A percentile compares a stretch with the other conserved stretches of the same genome.
Evolutionary conservation across 345 rosid species (phyloP).

Genomic region (Populus davidiana): DNA sequence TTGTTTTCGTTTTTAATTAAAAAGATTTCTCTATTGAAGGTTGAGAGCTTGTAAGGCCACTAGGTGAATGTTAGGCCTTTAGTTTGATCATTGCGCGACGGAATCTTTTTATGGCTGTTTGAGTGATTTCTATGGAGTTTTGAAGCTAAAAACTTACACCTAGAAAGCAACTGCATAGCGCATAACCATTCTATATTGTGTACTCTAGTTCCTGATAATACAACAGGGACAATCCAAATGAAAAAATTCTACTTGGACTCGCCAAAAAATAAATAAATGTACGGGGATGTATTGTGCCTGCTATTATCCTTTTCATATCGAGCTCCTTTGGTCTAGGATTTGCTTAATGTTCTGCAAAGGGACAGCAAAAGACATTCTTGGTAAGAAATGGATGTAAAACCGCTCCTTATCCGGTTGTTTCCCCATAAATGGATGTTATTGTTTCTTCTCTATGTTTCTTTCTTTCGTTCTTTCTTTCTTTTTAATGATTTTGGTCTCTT

Average conservation of each 20-base stretch:
- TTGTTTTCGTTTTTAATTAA: no score
- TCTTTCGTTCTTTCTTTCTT: background rate
- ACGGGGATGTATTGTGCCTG: background rate
- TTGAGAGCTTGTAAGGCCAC: background rate
- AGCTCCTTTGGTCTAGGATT: background rate
- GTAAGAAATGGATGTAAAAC: background rate
- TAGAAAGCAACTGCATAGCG: background rate
- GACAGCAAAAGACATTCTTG: background rate
- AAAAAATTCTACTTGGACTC: background rate
- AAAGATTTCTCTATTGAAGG: background rate
- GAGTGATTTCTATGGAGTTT: background rate
- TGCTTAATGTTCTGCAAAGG: background rate
- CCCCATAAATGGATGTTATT: background rate
- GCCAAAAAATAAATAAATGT: background rate
- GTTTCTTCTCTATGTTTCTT: background rate
- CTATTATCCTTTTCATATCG: background rate
- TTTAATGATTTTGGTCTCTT: background rate
- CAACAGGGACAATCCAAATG: background rate
- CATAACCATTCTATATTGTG: background rate
- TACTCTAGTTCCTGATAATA: background rate
- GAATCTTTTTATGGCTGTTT: background rate
- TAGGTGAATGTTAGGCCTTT: background rate
- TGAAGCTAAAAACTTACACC: background rate
- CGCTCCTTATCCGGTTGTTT: background rate
- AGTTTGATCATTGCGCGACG: background rate